Percentiles rank a stretch among this genome's conserved stretches.
Evolutionary conservation across 345 rosid genomes (phyloP).

Genomic region (Heritiera littoralis): DNA sequence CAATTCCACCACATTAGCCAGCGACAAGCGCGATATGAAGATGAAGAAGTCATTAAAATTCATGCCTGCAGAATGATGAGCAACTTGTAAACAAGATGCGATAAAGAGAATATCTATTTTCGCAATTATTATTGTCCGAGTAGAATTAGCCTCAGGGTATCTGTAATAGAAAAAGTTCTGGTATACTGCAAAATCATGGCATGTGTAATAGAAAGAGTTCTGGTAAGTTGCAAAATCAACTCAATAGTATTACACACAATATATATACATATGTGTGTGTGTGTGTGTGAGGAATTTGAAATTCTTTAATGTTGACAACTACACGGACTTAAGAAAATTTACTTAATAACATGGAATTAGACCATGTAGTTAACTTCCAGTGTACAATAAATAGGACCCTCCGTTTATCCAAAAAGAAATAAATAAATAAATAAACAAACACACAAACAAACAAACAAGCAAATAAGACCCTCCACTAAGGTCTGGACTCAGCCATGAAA

Average conservation of each 20-base stretch:
- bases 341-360: neutral
- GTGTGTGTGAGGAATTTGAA: neutral
- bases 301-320: neutral
- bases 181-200: neutral
- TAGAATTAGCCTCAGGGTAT: neutral
- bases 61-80: slow-evolving; percentile 61
- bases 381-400: neutral
- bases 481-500: neutral
- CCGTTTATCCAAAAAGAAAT: neutral
- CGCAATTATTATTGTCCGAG: slow-evolving; percentile 1
- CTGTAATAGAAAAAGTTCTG: neutral
- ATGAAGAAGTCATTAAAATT: slow-evolving; percentile 70
- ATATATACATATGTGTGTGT: no score
- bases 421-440: no score
- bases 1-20: slow-evolving; percentile 54
- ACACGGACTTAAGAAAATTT: neutral
- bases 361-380: neutral
- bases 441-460: no score
- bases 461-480: neutral
- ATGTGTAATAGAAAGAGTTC: neutral
- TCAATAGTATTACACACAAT: neutral
- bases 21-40: slow-evolving; percentile 59
- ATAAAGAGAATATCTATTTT: neutral
- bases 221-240: neutral
- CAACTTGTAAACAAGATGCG: neutral